These are phyloP conservation scores for Penicillium steckii DNA, from an alignment of 495 filamentous ascomycete genomes.

Conservation along the genomic window DNA sequence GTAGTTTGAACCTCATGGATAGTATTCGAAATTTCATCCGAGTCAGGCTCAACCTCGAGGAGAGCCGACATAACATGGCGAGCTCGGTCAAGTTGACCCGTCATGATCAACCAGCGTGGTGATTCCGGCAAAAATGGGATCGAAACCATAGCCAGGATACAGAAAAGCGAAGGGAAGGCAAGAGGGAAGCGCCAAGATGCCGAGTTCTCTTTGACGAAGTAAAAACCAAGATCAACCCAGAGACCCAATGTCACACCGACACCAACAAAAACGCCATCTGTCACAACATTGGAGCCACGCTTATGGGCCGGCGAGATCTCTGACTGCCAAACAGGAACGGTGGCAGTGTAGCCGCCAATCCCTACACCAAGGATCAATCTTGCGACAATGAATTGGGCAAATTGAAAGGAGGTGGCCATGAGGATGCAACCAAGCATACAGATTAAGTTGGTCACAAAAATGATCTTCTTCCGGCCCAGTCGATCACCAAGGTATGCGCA, in stretches of 20 bases:
- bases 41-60: conserved; percentile 23
- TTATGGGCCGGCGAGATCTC: conserved; percentile 41
- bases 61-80: conserved; percentile 30
- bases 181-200: conserved; percentile 52
- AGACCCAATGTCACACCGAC: conserved; percentile 45
- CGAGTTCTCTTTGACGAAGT: conserved; percentile 37
- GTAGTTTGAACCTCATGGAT: conserved; percentile 34
- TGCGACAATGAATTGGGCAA: conserved; percentile 39
- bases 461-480: conserved; percentile 29
- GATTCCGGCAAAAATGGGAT: conserved; percentile 61
- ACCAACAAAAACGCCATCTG: conserved; percentile 51
- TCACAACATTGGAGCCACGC: conserved; percentile 36
- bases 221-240: conserved; percentile 47
- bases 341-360: conserved; percentile 47
- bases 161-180: conserved; percentile 56
- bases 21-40: conserved; percentile 23
- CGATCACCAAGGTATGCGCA: conserved; percentile 30
- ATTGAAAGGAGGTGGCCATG: conserved; percentile 39
- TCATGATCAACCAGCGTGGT: conserved; percentile 56
- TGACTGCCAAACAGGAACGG: conserved; percentile 51
- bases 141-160: conserved; percentile 54
- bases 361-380: conserved; percentile 58
- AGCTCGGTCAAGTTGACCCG: conserved; percentile 51
- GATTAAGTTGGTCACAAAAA: conserved; percentile 26
- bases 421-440: conserved; percentile 37